phyloP scores from a whole-genome alignment of 2,329 filamentous ascomycete genomes.

The Chlorencoelia australis region DNA sequence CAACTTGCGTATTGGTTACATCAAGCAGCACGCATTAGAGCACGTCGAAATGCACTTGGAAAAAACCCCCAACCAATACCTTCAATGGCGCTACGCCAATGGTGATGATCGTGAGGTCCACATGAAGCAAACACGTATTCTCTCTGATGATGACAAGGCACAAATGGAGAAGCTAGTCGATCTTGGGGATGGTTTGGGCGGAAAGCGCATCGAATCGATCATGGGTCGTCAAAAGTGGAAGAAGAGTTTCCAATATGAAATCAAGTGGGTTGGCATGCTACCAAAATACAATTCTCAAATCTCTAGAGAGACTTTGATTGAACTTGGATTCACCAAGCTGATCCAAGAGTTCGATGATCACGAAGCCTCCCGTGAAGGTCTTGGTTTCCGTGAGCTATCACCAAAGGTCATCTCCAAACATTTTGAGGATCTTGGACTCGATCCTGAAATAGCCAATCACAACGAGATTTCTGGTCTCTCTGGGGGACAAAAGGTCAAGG shows the following conservation, averaged over 20 bases:
- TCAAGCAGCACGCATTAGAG: slow-evolving; percentile 97
- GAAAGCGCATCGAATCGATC: slow-evolving; percentile 70
- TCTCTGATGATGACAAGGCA: slow-evolving; percentile 73
- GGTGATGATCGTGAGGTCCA: slow-evolving; percentile 95
- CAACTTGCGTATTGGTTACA: slow-evolving; percentile 97
- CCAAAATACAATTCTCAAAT: slow-evolving; percentile 92
- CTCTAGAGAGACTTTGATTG: slow-evolving; percentile 79
- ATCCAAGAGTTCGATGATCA: slow-evolving; percentile 98
- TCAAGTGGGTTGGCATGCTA: slow-evolving; percentile 83
- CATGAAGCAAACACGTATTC: slow-evolving; percentile 90
- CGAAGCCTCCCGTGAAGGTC: slow-evolving; percentile 95
- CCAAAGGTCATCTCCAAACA: slow-evolving; percentile 94
- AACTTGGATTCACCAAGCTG: slow-evolving; percentile 83
- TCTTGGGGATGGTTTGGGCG: slow-evolving; percentile 69
- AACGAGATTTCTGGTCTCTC: slow-evolving; percentile 95
- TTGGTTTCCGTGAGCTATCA: slow-evolving; percentile 88
- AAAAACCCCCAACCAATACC: slow-evolving; percentile 97
- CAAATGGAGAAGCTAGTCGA: slow-evolving; percentile 92
- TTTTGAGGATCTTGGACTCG: slow-evolving; percentile 92
- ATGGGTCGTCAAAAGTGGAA: slow-evolving; percentile 98
- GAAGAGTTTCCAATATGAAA: slow-evolving; percentile 98
- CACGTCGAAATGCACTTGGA: slow-evolving; percentile 99
- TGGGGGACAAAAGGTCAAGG: slow-evolving; percentile 98
- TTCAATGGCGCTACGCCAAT: slow-evolving; percentile 97
- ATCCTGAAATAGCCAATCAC: slow-evolving; percentile 97